Base-by-base conservation (phyloP, 2,329 filamentous ascomycete genomes). In the Phaeosphaeria sp. region DNA sequence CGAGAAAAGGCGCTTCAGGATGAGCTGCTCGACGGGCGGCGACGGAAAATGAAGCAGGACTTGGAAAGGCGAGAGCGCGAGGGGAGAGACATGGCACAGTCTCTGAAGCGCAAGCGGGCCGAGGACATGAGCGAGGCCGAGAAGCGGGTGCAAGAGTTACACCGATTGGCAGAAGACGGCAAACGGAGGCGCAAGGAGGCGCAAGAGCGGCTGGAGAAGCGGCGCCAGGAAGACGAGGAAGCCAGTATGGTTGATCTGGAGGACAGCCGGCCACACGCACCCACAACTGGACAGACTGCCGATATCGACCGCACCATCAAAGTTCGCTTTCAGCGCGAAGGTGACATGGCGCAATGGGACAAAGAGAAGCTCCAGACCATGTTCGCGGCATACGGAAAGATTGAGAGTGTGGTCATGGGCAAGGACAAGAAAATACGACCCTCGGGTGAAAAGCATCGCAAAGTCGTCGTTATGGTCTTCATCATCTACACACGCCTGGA, bases 1-100 rank as follows among this genome's bases (percentile, higher is more conserved):
- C 80, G 89, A 57, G 85, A 90, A 72, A 89, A 89, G 72, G 85
- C 87, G 74, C 83, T 87, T 71, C 87, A 93, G 77, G 84, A 89
- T 68, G 88, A 90, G 51, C 83, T 89, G 60, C 90, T 96, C 78
- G 88, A 91, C 67, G 87, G 87, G 48, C 85, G 89, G 76, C 83
- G 90, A 66, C 83, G 90, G 72, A 85, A 87, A 66, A 90, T 96
- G 85, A 90, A 91, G 64, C 92, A 96, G 71, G 93, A 97, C 72
- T 80, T 98, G 50, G 93, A 97, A 78, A 85, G 87, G 23, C 82
- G 90, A 20, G 94, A 97, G 77, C 81, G 85, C 20, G 81, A 80
- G 17, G 69, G 65, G 18, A 56, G 52, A 6, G 55, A 63, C 17
- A 81, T 78, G 0, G 72, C 69, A 22, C 33, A 27, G 67, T 56